phyloP scores from a whole-genome alignment of 2,329 filamentous ascomycete genomes.

The Pseudopyricularia cyperi region DNA sequence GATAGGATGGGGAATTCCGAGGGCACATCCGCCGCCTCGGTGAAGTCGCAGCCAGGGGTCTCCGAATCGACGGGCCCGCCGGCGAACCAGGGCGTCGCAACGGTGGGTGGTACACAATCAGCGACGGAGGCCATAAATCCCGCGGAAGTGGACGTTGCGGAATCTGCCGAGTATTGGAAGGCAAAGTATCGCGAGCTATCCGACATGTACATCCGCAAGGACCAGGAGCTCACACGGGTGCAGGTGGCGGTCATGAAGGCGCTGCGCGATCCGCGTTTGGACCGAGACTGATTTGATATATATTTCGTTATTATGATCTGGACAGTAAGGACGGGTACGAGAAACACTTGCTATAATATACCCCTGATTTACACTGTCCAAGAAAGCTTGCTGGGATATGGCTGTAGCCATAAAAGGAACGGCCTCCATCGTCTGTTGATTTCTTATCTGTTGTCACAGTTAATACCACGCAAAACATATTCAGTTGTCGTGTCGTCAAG shows the following conservation, averaged over 20 bases:
- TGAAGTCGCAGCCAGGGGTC: neutral
- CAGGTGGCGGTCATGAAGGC: conserved; percentile 27
- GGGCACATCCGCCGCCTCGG: conserved; percentile 5
- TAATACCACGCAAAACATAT: no score
- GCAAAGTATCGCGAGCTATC: conserved; percentile 43
- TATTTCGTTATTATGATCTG: neutral
- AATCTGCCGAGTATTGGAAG: conserved; percentile 32
- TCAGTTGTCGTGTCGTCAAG: no score
- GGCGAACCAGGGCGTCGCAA: conserved; percentile 7
- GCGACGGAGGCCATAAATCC: neutral
- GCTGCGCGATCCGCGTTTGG: conserved; percentile 10
- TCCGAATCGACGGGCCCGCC: conserved; percentile 4
- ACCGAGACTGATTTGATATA: neutral
- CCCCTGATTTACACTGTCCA: neutral
- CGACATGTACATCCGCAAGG: conserved; percentile 43
- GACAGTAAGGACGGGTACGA: neutral
- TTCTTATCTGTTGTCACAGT: no score
- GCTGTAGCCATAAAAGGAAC: no score
- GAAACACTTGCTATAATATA: neutral
- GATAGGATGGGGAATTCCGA: conserved; percentile 5
- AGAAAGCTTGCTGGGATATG: no score
- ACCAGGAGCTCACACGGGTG: conserved; percentile 34
- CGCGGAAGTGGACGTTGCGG: conserved; percentile 5
- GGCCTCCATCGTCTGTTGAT: no score
- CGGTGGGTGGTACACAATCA: conserved; percentile 7